Conservation (phyloP, 2,329 filamentous ascomycete species). For the Colletotrichum liriopes region DNA sequence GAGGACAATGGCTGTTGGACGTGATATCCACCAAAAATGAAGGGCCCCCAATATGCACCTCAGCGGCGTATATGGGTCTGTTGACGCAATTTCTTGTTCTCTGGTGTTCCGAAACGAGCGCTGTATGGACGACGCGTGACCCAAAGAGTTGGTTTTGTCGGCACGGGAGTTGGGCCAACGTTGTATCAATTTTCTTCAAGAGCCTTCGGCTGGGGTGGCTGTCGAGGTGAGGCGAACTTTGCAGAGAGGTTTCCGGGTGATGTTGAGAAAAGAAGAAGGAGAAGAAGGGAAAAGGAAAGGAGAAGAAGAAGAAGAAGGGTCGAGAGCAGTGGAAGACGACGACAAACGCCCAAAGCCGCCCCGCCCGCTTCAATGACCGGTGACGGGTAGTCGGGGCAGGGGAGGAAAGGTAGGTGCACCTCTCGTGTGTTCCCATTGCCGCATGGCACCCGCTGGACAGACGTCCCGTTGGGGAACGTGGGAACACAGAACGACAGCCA, state of each 20-base stretch:
- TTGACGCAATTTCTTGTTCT: slow-evolving; percentile 34
- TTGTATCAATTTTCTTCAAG: not conserved
- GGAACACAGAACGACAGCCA: slow-evolving; percentile 28
- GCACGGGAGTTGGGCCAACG: not conserved
- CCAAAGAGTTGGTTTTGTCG: slow-evolving; percentile 26
- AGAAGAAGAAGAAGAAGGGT: not conserved
- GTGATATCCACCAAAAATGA: slow-evolving; percentile 25
- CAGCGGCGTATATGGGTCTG: slow-evolving; percentile 21
- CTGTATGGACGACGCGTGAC: slow-evolving; percentile 24
- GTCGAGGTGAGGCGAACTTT: not conserved
- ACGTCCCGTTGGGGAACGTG: slow-evolving; percentile 32
- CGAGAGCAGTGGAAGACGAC: slow-evolving; percentile 7
- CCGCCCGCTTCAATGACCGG: slow-evolving; percentile 23
- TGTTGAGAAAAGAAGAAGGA: not conserved
- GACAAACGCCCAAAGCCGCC: slow-evolving; percentile 24
- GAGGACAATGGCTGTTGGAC: slow-evolving; percentile 32
- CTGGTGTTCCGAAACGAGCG: slow-evolving; percentile 11
- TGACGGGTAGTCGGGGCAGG: slow-evolving; percentile 26
- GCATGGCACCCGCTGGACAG: slow-evolving; percentile 30
- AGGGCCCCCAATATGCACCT: slow-evolving; percentile 26
- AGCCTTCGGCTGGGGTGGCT: not conserved
- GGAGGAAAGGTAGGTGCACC: slow-evolving; percentile 22
- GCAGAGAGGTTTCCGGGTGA: not conserved
- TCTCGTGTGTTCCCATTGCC: slow-evolving; percentile 36
- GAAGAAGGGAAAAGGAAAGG: not conserved